A percentile compares a stretch with the other conserved stretches of the same genome.
Evolutionary conservation across 768 basidiomycete genomes (phyloP).

Genomic region (Hygrocybe punicea): DNA sequence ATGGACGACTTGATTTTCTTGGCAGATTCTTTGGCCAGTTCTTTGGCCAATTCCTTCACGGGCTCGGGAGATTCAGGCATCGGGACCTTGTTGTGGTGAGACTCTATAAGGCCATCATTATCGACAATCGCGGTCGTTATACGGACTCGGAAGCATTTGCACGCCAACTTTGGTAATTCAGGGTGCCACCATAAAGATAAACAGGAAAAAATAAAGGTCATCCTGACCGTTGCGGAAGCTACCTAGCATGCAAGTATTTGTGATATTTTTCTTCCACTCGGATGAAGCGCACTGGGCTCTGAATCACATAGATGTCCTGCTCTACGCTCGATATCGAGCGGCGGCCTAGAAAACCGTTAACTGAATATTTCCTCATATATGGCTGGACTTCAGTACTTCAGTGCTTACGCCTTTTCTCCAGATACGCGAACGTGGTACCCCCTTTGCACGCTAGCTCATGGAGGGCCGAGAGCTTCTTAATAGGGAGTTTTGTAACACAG

Average conservation of each 20-base stretch:
- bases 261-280: neutral
- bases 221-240: too few species aligned
- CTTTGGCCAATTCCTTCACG: constrained; percentile 2
- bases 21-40: constrained; percentile 1
- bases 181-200: too few species aligned
- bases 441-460: neutral
- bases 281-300: constrained; percentile 67
- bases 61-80: neutral
- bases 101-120: neutral
- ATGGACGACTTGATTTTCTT: neutral
- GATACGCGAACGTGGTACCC: neutral
- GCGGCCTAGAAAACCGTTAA: constrained; percentile 57
- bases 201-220: too few species aligned
- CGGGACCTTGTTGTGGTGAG: neutral
- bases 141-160: too few species aligned
- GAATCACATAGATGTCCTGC: constrained; percentile 44
- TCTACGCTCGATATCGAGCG: constrained; percentile 43
- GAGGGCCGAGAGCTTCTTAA: neutral
- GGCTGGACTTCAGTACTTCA: too few species aligned
- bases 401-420: neutral
- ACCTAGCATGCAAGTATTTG: neutral
- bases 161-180: too few species aligned
- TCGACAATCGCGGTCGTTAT: too few species aligned
- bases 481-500: constrained; percentile 26
- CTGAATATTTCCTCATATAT: constrained; percentile 29